Evolutionary conservation across 805 yeast species (phyloP).

Genomic region (Candida jianshihensis): DNA sequence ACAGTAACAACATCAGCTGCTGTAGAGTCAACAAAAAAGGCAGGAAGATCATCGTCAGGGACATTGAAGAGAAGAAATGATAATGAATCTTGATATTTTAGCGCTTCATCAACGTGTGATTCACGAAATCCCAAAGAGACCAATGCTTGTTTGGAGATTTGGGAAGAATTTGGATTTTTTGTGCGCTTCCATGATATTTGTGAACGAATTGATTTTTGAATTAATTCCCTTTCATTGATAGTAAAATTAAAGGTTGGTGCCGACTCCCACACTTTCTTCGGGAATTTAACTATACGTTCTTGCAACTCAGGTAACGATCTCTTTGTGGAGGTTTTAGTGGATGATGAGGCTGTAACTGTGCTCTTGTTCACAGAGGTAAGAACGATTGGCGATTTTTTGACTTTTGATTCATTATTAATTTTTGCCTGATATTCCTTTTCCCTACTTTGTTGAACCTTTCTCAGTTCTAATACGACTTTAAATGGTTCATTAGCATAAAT

Average conservation of each 20-base stretch:
- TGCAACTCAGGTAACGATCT: conserved; percentile 4
- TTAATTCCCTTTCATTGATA: conserved; percentile 49
- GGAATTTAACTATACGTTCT: conserved; percentile 25
- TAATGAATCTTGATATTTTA: conserved; percentile 44
- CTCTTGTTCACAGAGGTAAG: conserved; percentile 27
- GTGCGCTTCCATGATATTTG: conserved; percentile 47
- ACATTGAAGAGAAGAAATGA: conserved; percentile 67
- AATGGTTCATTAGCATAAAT: conserved; percentile 75
- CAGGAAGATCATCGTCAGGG: conserved; percentile 92
- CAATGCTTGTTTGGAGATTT: conserved; percentile 29
- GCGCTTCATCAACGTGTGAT: conserved; percentile 65
- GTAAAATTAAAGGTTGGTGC: conserved; percentile 66
- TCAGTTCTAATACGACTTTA: conserved; percentile 50
- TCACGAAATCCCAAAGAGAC: conserved; percentile 56
- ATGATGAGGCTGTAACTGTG: conserved; percentile 6
- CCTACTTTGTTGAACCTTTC: conserved; percentile 35
- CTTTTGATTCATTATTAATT: conserved; percentile 43
- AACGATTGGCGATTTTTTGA: conserved; percentile 38
- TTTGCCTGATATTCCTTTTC: conserved; percentile 41
- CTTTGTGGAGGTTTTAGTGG: conserved; percentile 3
- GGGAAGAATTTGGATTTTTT: conserved; percentile 6
- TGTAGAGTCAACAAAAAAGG: conserved; percentile 43
- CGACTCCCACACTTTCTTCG: conserved; percentile 59
- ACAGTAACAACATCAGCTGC: conserved; percentile 40
- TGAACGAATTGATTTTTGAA: conserved; percentile 54